These are phyloP conservation scores for Fomitopsis serialis DNA, from an alignment of 768 basidiomycete genomes.

Conservation along the genomic window DNA sequence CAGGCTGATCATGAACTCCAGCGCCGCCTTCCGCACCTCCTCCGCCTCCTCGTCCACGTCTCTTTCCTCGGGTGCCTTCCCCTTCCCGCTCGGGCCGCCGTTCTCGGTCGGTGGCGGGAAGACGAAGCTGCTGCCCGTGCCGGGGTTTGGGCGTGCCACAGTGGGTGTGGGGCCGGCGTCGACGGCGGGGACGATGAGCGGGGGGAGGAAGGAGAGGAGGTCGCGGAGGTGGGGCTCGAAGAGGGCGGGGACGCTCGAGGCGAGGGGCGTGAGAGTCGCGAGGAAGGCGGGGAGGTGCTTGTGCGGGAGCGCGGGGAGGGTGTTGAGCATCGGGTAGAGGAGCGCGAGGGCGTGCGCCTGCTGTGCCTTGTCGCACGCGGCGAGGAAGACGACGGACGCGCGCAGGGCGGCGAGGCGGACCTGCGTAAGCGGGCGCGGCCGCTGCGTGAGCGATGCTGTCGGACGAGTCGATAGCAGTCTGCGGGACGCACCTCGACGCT, in stretches of 20 bases:
- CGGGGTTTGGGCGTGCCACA: conserved; percentile 39
- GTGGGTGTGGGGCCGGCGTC: conserved; percentile 52
- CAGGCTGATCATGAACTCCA: conserved; percentile 83
- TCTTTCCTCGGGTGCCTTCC: conserved; percentile 28
- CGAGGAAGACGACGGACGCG: conserved; percentile 65
- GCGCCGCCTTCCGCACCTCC: conserved; percentile 63
- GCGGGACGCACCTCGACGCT: conserved; percentile 51
- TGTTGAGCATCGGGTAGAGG: conserved; percentile 70
- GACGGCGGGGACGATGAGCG: conserved; percentile 61
- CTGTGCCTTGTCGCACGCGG: conserved; percentile 54
- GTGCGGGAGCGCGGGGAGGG: conserved; percentile 54
- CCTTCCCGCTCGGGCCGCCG: conserved; percentile 19
- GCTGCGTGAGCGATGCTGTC: neutral
- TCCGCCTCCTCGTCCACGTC: conserved; percentile 61
- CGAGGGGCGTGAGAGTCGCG: conserved; percentile 63
- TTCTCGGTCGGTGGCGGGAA: conserved; percentile 30
- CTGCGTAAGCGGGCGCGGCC: conserved; percentile 30
- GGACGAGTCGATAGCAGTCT: too few relatives aligned
- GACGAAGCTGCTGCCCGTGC: conserved; percentile 28
- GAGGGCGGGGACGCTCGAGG: conserved; percentile 59
- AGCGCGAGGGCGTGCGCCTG: conserved; percentile 55
- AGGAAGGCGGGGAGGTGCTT: conserved; percentile 61
- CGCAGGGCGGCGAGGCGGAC: conserved; percentile 70
- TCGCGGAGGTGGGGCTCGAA: conserved; percentile 69
- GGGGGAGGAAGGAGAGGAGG: conserved; percentile 64